Percentiles rank a stretch among this genome's conserved stretches.
Evolutionary conservation across 371 early-diverging fungal species (phyloP).

Genomic region (Syncephalastrum sp.): DNA sequence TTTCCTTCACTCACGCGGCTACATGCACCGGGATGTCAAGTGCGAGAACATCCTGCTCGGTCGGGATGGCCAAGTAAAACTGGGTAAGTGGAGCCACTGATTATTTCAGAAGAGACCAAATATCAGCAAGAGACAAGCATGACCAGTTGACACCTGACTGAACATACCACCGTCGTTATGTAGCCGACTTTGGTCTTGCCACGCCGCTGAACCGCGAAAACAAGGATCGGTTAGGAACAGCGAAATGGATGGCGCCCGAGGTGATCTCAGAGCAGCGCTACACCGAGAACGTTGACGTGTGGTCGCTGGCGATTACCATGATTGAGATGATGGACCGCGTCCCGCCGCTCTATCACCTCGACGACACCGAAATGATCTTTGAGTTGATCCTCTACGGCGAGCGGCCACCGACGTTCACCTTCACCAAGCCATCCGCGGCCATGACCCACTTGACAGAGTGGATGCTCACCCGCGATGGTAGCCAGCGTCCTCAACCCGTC

Average conservation of each 20-base stretch:
- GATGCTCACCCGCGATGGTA: constrained; percentile 41
- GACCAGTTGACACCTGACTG: constrained; percentile 4
- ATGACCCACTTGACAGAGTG: constrained; percentile 33
- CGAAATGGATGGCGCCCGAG: constrained; percentile 59
- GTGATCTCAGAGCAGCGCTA: constrained; percentile 42
- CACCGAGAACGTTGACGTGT: constrained; percentile 48
- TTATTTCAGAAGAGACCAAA: no score
- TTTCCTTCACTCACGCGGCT: constrained; percentile 47
- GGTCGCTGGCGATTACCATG: constrained; percentile 51
- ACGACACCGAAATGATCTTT: constrained; percentile 43
- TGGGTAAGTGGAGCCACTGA: constrained; percentile 22
- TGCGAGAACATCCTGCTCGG: constrained; percentile 50
- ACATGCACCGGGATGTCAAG: constrained; percentile 57
- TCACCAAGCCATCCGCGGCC: constrained; percentile 35
- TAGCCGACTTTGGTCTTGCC: constrained; percentile 53
- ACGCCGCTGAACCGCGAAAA: constrained; percentile 37
- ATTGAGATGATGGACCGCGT: constrained; percentile 59
- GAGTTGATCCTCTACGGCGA: constrained; percentile 44
- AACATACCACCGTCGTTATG: constrained; percentile 1
- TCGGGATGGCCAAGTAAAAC: constrained; percentile 47
- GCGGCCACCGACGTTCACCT: constrained; percentile 39
- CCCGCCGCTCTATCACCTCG: constrained; percentile 49
- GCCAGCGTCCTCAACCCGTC: constrained; percentile 25
- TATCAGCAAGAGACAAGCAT: neutral
- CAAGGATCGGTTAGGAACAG: constrained; percentile 39